Evolutionary conservation across 805 yeast species (phyloP).

Genomic region (Candida jianshihensis): DNA sequence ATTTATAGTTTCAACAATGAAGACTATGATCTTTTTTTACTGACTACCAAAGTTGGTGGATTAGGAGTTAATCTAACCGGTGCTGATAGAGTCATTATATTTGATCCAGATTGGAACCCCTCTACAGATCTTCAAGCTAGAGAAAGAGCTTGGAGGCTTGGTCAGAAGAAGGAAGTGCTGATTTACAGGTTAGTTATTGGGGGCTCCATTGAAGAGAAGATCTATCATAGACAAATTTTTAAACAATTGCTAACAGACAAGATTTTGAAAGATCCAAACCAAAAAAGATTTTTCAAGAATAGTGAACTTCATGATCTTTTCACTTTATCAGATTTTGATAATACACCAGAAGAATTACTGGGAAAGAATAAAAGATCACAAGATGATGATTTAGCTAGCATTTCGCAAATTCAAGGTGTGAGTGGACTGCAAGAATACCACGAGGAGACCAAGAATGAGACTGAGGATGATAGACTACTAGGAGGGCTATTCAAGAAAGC

Average conservation of each 20-base stretch:
- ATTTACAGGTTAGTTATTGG: conserved; percentile 90
- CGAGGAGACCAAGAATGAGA: conserved; percentile 30
- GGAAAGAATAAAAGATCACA: conserved; percentile 29
- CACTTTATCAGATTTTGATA: conserved; percentile 65
- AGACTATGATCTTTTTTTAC: conserved; percentile 55
- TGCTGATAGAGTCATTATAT: conserved; percentile 89
- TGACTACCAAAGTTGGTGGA: conserved; percentile 96
- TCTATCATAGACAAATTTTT: conserved; percentile 93
- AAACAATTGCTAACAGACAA: conserved; percentile 91
- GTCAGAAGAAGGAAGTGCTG: conserved; percentile 87
- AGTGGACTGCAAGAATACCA: conserved; percentile 59
- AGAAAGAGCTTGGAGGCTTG: conserved; percentile 95
- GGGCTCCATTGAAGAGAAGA: conserved; percentile 94
- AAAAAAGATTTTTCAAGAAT: conserved; percentile 84
- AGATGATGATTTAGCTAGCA: conserved; percentile 61
- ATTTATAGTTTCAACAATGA: conserved; percentile 77
- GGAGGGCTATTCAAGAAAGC: conserved; percentile 66
- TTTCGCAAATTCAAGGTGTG: conserved; percentile 64
- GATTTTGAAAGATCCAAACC: conserved; percentile 92
- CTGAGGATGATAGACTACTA: conserved; percentile 61
- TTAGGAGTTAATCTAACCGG: conserved; percentile 92
- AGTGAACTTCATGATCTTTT: conserved; percentile 89
- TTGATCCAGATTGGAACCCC: conserved; percentile 98
- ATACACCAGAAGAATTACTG: conserved; percentile 43
- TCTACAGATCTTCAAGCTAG: conserved; percentile 96